phyloP scores from a whole-genome alignment of 345 rosid species.

The Eucalyptus leucophloia region DNA sequence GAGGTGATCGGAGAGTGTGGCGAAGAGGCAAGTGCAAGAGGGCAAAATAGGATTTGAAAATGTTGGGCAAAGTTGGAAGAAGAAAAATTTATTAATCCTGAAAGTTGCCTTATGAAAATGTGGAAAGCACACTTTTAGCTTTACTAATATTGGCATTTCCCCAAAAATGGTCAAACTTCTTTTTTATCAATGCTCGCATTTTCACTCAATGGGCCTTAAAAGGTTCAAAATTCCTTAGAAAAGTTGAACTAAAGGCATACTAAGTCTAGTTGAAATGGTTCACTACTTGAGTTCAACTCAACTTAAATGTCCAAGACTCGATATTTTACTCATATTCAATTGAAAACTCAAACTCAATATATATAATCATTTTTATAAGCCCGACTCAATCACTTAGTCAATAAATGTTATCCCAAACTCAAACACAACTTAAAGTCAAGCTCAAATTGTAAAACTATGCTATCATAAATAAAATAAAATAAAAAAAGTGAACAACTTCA shows the following conservation, averaged over 20 bases:
- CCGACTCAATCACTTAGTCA: not conserved
- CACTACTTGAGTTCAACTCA: not conserved
- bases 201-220: not conserved
- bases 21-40: not conserved
- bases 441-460: not conserved
- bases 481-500: not conserved
- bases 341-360: not conserved
- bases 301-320: not conserved
- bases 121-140: rapidly evolving
- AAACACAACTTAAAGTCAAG: not conserved
- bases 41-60: not conserved
- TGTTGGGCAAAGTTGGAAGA: not conserved
- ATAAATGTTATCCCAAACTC: not conserved
- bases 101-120: rapidly evolving
- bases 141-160: not conserved
- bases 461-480: not conserved
- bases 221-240: no score
- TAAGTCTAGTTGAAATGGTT: not conserved
- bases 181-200: not conserved
- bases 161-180: no score
- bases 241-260: rapidly evolving
- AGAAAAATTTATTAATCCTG: no score
- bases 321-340: not conserved
- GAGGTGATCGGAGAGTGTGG: not conserved
- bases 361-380: not conserved